Conservation (phyloP, 768 basidiomycete species). For the Psilocybe tampanensis region DNA sequence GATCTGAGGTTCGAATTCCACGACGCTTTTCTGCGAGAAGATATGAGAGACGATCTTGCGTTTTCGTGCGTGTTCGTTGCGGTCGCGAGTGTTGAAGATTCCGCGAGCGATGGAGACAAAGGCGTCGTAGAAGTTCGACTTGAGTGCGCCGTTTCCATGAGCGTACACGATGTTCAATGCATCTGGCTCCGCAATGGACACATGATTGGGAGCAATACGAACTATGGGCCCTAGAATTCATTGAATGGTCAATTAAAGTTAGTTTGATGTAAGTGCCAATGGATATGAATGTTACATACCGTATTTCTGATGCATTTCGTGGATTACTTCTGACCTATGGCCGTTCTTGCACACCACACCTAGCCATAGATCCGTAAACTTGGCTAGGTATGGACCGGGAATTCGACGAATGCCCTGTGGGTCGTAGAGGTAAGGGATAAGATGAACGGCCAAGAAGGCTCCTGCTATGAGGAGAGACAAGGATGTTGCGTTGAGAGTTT, state of each 20-base stretch:
- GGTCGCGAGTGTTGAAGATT: conserved; percentile 79
- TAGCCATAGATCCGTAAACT: conserved; percentile 75
- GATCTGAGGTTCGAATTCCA: conserved; percentile 86
- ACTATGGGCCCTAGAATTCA: conserved; percentile 57
- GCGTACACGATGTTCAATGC: conserved; percentile 78
- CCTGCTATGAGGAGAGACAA: conserved; percentile 29
- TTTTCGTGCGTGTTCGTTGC: conserved; percentile 81
- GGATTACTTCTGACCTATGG: conserved; percentile 74
- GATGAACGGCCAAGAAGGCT: conserved; percentile 36
- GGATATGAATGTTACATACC: conserved; percentile 45
- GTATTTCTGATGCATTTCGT: conserved; percentile 71
- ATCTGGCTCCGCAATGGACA: conserved; percentile 77
- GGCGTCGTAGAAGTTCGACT: conserved; percentile 77
- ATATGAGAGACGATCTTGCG: conserved; percentile 90
- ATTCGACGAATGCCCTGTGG: conserved; percentile 58
- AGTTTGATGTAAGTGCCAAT: neutral
- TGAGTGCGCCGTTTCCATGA: conserved; percentile 82
- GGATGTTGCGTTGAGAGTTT: conserved; percentile 23
- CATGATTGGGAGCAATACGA: conserved; percentile 74
- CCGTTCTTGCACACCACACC: conserved; percentile 66
- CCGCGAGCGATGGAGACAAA: conserved; percentile 78
- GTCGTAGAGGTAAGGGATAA: conserved; percentile 58
- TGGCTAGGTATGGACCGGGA: conserved; percentile 74
- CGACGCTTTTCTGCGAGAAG: conserved; percentile 81
- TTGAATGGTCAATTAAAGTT: neutral